Evolutionary conservation across 139 green algal species (phyloP).

Genomic region (Chlorella sorokiniana): DNA sequence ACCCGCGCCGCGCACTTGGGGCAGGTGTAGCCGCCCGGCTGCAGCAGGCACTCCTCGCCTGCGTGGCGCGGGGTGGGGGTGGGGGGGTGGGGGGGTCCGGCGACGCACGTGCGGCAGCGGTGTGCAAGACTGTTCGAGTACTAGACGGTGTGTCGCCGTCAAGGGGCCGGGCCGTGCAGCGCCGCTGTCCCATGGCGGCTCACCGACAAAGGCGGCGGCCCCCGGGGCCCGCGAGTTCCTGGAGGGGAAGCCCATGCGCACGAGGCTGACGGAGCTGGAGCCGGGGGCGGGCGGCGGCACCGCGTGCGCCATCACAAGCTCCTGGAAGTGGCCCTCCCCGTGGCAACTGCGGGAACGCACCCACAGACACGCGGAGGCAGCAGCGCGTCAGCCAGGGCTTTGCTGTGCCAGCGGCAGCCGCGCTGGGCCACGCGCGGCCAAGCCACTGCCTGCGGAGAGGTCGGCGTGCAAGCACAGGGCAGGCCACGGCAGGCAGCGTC

Average conservation of each 20-base stretch:
- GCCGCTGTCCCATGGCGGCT: background rate
- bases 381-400: background rate
- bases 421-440: too few relatives aligned
- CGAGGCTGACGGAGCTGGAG: constrained; percentile 58
- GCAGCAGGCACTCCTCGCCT: constrained; percentile 51
- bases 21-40: constrained; percentile 80
- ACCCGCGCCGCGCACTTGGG: constrained; percentile 67
- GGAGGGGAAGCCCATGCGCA: constrained; percentile 88
- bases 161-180: too few relatives aligned
- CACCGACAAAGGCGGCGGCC: constrained; percentile 67
- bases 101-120: background rate
- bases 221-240: constrained; percentile 57
- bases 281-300: constrained; percentile 62
- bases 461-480: too few relatives aligned
- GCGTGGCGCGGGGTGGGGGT: background rate
- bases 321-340: constrained; percentile 63
- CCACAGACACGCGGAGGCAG: background rate
- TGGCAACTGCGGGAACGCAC: constrained; percentile 53
- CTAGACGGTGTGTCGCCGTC: too few relatives aligned
- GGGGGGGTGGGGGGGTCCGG: background rate
- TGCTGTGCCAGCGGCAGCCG: too few relatives aligned
- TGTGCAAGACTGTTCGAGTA: too few relatives aligned
- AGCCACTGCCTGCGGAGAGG: too few relatives aligned
- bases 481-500: too few relatives aligned
- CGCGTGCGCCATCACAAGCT: constrained; percentile 70